Conservation (phyloP, 495 filamentous ascomycete species). For the Lophium mytilinum region DNA sequence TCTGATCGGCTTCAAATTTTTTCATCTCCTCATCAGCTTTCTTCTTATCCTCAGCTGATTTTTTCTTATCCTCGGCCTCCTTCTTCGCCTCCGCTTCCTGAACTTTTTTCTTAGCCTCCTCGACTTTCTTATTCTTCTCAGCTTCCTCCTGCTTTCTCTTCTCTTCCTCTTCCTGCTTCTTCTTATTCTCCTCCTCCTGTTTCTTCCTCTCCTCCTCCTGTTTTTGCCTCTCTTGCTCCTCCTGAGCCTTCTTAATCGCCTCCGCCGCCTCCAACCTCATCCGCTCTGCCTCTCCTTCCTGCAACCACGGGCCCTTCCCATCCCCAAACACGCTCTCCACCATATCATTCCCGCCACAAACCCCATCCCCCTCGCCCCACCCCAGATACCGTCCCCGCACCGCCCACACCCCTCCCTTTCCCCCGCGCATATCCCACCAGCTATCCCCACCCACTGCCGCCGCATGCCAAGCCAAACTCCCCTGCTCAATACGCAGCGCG, state of each 20-base stretch:
- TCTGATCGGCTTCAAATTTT: not conserved
- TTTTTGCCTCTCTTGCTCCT: not conserved
- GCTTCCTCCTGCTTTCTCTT: slow-evolving; percentile 30
- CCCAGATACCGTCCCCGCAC: slow-evolving; percentile 46
- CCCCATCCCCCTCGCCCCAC: slow-evolving; percentile 38
- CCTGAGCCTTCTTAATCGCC: not conserved
- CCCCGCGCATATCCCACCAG: slow-evolving; percentile 49
- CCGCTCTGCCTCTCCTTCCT: slow-evolving; percentile 13
- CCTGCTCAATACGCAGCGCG: slow-evolving; percentile 34
- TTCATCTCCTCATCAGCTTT: not conserved
- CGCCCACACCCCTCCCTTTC: slow-evolving; percentile 54
- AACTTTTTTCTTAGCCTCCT: slow-evolving; percentile 28
- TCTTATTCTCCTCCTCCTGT: not conserved
- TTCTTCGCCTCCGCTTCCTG: slow-evolving; percentile 26
- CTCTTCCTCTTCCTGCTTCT: not conserved
- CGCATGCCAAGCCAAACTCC: slow-evolving; percentile 38
- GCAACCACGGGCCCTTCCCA: slow-evolving; percentile 24
- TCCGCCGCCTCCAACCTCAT: not conserved
- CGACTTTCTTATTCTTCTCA: slow-evolving; percentile 28
- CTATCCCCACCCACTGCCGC: slow-evolving; percentile 42
- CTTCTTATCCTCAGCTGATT: slow-evolving; percentile 26
- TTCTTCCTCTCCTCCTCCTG: not conserved
- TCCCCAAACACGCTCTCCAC: slow-evolving; percentile 40
- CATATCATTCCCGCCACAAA: slow-evolving; percentile 44
- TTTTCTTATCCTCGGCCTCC: slow-evolving; percentile 16